Evolutionary conservation across 371 early-diverging fungal species (phyloP).

Genomic region (Chytridium lagenaria): DNA sequence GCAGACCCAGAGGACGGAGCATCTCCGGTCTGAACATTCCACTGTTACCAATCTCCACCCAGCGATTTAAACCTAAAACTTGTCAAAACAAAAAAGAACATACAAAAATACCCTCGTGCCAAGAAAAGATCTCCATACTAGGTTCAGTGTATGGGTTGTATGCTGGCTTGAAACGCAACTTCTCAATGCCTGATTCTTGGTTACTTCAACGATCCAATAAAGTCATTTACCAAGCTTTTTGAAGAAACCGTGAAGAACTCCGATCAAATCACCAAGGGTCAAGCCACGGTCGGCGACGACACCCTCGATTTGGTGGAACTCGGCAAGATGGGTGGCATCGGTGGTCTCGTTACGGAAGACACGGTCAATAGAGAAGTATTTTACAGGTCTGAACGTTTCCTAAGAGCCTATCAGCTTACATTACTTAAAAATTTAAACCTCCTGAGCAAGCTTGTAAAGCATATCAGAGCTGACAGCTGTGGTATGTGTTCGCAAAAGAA

Average conservation of each 20-base stretch:
- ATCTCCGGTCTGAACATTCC: slow-evolving; percentile 99
- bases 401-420: slow-evolving; percentile 7
- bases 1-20: slow-evolving; percentile 96
- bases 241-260: slow-evolving; percentile 97
- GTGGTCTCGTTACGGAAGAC: slow-evolving; percentile 99
- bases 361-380: slow-evolving; percentile 99
- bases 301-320: slow-evolving; percentile 99
- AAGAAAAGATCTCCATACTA: slow-evolving; percentile 99
- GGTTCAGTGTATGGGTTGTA: slow-evolving; percentile 99
- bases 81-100: neutral
- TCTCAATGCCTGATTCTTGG: slow-evolving; percentile 78
- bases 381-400: slow-evolving; percentile 86
- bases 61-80: slow-evolving; percentile 78
- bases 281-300: slow-evolving; percentile 96
- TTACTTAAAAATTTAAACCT: slow-evolving; percentile 56
- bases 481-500: slow-evolving; percentile 99
- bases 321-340: slow-evolving; percentile 99
- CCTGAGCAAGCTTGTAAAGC: slow-evolving; percentile 92
- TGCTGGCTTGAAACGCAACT: slow-evolving; percentile 99
- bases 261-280: slow-evolving; percentile 97
- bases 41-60: slow-evolving; percentile 99
- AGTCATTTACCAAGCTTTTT: slow-evolving; percentile 87
- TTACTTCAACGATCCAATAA: too few relatives aligned
- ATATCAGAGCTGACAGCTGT: slow-evolving; percentile 95
- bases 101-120: slow-evolving; percentile 74